A percentile compares a stretch with the other conserved stretches of the same genome.
Evolutionary conservation across 176 grass and related monocot species (phyloP).

Genomic region (Otatea glauca): DNA sequence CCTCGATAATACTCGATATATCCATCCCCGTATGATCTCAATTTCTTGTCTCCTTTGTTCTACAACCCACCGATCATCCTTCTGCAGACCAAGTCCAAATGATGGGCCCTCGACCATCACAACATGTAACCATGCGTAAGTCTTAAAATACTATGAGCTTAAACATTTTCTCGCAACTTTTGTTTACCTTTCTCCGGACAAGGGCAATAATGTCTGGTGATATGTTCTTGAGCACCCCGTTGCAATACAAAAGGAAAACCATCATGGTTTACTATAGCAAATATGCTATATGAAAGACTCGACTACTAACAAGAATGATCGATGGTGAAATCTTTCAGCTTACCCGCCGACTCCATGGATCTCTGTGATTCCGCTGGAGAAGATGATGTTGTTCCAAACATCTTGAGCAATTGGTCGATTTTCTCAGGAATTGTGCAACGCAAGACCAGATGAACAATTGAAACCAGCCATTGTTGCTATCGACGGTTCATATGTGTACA

Average conservation of each 20-base stretch:
- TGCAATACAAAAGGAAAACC: too few species aligned
- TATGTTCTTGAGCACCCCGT: too few species aligned
- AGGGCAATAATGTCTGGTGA: too few species aligned
- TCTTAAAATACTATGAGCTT: constrained; percentile 1
- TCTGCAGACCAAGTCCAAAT: constrained; percentile 77
- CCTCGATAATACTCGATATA: too few species aligned
- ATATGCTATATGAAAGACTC: too few species aligned
- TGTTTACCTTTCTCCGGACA: constrained; percentile 89
- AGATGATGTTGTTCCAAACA: constrained; percentile 93
- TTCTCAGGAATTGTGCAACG: constrained; percentile 38
- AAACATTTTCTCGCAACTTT: background rate
- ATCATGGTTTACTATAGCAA: too few species aligned
- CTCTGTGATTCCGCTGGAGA: too few species aligned
- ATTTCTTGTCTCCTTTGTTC: constrained; percentile 83
- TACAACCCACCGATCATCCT: constrained; percentile 81
- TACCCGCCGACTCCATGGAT: too few species aligned
- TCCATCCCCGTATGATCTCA: too few species aligned
- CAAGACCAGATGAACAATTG: constrained; percentile 26
- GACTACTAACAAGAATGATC: too few species aligned
- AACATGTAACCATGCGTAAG: too few species aligned
- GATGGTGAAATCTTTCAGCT: too few species aligned
- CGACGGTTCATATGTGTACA: background rate
- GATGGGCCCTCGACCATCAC: constrained; percentile 72
- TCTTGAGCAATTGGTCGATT: constrained; percentile 79
- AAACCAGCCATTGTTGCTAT: background rate